Evolutionary conservation across 208 protist genomes (phyloP).

Genomic region (Crithidia expoeki): DNA sequence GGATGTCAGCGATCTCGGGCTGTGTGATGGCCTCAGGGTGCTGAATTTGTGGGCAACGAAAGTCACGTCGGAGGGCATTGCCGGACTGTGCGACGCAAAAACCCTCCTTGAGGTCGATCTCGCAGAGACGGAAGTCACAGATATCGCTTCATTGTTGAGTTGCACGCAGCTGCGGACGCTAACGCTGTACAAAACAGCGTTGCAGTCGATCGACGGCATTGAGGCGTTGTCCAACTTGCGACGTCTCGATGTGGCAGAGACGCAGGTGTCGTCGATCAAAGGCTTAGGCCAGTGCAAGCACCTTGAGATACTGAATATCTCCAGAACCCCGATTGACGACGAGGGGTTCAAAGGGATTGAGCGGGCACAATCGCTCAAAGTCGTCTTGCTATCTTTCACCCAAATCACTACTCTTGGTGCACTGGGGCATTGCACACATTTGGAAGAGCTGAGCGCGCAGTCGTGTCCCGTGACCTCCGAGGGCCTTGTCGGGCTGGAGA

Average conservation of each 20-base stretch:
- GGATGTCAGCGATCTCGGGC: constrained; percentile 15
- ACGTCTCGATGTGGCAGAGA: constrained; percentile 44
- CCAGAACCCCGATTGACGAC: constrained; percentile 31
- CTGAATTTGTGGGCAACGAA: constrained; percentile 37
- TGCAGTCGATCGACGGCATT: constrained; percentile 32
- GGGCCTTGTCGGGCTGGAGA: constrained; percentile 35
- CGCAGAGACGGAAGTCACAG: constrained; percentile 29
- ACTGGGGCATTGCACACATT: constrained; percentile 29
- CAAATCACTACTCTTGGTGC: constrained; percentile 25
- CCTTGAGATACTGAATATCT: constrained; percentile 41
- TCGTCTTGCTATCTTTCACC: constrained; percentile 31
- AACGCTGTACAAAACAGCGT: constrained; percentile 27
- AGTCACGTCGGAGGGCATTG: constrained; percentile 31
- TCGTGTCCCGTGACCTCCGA: constrained; percentile 29
- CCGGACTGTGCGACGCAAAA: constrained; percentile 9
- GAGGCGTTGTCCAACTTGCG: constrained; percentile 13
- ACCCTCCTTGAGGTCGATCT: constrained; percentile 36
- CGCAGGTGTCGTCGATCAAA: constrained; percentile 16
- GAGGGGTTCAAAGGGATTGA: constrained; percentile 29
- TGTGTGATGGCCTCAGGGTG: constrained; percentile 14
- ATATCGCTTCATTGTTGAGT: constrained; percentile 24
- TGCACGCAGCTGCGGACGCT: constrained; percentile 25
- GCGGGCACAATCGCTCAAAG: constrained; percentile 18
- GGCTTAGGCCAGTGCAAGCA: constrained; percentile 17
- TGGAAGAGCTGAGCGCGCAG: constrained; percentile 39